Base-by-base conservation (phyloP, 129 eudicot genomes). In the Glebionis coronaria region DNA sequence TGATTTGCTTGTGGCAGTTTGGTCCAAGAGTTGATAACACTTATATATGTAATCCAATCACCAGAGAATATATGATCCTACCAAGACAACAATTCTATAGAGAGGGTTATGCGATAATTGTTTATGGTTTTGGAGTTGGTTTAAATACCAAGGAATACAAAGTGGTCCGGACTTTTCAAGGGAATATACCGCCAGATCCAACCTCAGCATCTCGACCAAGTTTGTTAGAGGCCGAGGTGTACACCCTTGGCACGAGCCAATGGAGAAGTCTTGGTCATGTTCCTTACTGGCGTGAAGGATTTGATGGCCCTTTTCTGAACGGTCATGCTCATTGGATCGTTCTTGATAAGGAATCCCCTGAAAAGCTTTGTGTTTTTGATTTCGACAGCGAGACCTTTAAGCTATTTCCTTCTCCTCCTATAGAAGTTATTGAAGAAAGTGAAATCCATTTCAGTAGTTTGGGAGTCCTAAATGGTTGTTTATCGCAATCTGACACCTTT, bases 11-110 rank as follows among this genome's bases (percentile, higher is more conserved):
- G 18, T 73, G 80, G 58, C 64, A 67, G 29, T 21, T 38, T 52
- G 42, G 68, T 19, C 28, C 20, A 0, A 50, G 4, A n/a, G n/a
- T n/a, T 20, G 83, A 61, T 2, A 35, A 47, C 1, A 56, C 59
- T 4, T 73, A 18, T 60, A 60, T 78, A 21, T 82, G 83, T 65
- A 82, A 74, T 35, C 87, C 83, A 12, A 27, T 70, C 25, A 70
- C 72, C 1, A 59, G 78, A 40, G 78, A 82, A 69, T 82, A 59
- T 15, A 21, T 78, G 38, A 23, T 56, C 8, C 76, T 84, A 4
- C 79, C 81, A 0, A 56, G 12, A 9, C 78, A 38, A 6, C 8
- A 19, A 12, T 60, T 31, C 12, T 23, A 52, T 52, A 2, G 5
- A 52, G 1, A 52, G 3, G 29, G 29, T 54, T 20, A 9, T 54